Evolutionary conservation across 1,284 basidiomycete genomes (phyloP), one percentile per base, ranked within the genome.

Genomic region (Ustilago shanxiensis): DNA sequence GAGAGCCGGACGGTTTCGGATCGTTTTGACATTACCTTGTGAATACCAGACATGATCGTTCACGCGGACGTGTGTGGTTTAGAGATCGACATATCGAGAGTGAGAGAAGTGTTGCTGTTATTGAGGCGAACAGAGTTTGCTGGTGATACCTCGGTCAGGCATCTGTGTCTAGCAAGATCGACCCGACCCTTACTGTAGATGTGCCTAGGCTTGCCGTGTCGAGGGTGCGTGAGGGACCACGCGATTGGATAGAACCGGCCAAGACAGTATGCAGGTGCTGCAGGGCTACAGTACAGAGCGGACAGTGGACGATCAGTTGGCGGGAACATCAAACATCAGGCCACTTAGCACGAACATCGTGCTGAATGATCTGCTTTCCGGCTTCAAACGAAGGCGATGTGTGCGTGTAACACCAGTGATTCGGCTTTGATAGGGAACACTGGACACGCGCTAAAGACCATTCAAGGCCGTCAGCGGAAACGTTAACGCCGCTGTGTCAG

Each of bases 261-360:
- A 35, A 41, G 39, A 33, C 31, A 33, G 33, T 16, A 55, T 55
- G 53, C 53, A 55, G 53, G 35, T 39, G 16, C 53, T 55, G 35
- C 53, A 41, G 33, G 31, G 45, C 45, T n/a, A n/a, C n/a, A n/a
- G n/a, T n/a, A n/a, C n/a, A n/a, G n/a, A n/a, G n/a, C n/a, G n/a
- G n/a, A 20, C 45, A 20, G 3, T 5, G 20, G 20, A 49, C 45
- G 24, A 49, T 22, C n/a, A 22, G 6, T 49, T 20, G 45, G 6
- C 22, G 50, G n/a, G n/a, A n/a, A n/a, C n/a, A n/a, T n/a, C n/a
- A 16, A 45, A 45, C 44, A 52, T 52, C 51, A 52, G 51, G 51
- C 51, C 51, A 52, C 51, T 52, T n/a, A n/a, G 18, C 2, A 35
- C 28, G 3, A 52, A n/a, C 35, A 16, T 37, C 9, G 35, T 37